Evolutionary conservation across 805 yeast species (phyloP).

Genomic region (Myxozyma udenii): DNA sequence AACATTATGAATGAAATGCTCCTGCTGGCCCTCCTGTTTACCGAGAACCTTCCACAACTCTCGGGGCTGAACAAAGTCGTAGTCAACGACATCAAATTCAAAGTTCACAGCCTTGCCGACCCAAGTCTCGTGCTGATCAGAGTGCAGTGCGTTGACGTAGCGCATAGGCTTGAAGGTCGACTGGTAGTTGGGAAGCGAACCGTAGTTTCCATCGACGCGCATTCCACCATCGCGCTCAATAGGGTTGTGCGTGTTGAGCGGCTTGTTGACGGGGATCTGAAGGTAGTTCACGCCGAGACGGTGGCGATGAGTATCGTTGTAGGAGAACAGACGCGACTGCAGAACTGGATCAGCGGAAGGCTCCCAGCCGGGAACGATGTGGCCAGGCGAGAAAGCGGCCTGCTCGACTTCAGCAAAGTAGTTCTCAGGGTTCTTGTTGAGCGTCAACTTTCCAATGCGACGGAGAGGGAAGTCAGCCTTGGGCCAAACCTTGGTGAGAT

Average conservation of each 20-base stretch:
- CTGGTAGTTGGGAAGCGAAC: slow-evolving; percentile 49
- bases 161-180: slow-evolving; percentile 26
- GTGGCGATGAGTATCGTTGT: slow-evolving; percentile 74
- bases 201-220: slow-evolving; percentile 49
- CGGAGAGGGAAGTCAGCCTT: slow-evolving; percentile 54
- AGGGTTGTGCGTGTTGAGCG: slow-evolving; percentile 43
- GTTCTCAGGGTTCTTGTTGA: slow-evolving; percentile 56
- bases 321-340: slow-evolving; percentile 72
- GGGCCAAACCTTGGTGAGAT: slow-evolving; percentile 59
- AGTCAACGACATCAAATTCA: slow-evolving; percentile 50
- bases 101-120: slow-evolving; percentile 75
- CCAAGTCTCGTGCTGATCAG: slow-evolving; percentile 73
- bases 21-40: slow-evolving; percentile 77
- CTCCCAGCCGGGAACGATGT: slow-evolving; percentile 71
- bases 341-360: slow-evolving; percentile 75
- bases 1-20: slow-evolving; percentile 76
- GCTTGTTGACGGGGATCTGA: slow-evolving; percentile 70
- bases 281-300: slow-evolving; percentile 67
- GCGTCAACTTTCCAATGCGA: slow-evolving; percentile 52
- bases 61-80: slow-evolving; percentile 75
- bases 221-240: slow-evolving; percentile 63
- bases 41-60: slow-evolving; percentile 76
- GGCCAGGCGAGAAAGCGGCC: slow-evolving; percentile 68
- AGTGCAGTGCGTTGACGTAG: slow-evolving; percentile 32
- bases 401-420: slow-evolving; percentile 53